Evolutionary conservation across 345 rosid genomes (phyloP), one percentile per base, ranked within the genome.

Genomic region (Combretum micranthum): DNA sequence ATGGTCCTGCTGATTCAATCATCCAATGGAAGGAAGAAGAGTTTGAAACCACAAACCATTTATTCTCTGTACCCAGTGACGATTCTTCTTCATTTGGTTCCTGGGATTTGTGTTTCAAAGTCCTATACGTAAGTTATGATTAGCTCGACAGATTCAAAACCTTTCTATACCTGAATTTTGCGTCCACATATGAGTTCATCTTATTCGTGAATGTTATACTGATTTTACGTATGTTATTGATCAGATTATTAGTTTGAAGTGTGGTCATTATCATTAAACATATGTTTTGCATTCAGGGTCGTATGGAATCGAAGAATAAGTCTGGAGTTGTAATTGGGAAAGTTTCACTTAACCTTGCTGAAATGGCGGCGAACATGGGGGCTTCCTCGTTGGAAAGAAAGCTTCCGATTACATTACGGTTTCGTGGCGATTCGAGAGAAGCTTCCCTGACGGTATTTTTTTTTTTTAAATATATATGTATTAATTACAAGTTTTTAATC

Each of bases 11-110:
- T 50, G 23, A 0, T 1, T 52, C 51, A 39, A 60, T 20, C 0
- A 2, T 75, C 47, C 66, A 64, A 53, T 75, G 80, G 80, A n/a
- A n/a, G n/a, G 69, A 62, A 20, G 75, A 77, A 2, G 78, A 70
- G 15, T 72, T 76, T 37, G 75, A 72, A 44, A 61, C 47, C 15
- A 15, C 65, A 13, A 64, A 70, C 57, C 15, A 49, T 48, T 63
- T 73, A 47, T 52, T 22, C 16, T 11, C 53, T 42, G 39, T 47
- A 0, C 47, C 68, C 14, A 53, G 42, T 47, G 59, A 62, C 20
- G 60, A 47, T 18, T 13, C 56, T n/a, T n/a, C n/a, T 16, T 63
- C 66, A 1, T 55, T 64, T 25, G 22, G 52, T 64, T 49, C 77
- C 4, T 72, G 77, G 81, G 51, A 54, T 17, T 53, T 76, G 1